Base-by-base conservation (phyloP, 2,329 filamentous ascomycete genomes). In the Tolypocladium cylindrosporum region DNA sequence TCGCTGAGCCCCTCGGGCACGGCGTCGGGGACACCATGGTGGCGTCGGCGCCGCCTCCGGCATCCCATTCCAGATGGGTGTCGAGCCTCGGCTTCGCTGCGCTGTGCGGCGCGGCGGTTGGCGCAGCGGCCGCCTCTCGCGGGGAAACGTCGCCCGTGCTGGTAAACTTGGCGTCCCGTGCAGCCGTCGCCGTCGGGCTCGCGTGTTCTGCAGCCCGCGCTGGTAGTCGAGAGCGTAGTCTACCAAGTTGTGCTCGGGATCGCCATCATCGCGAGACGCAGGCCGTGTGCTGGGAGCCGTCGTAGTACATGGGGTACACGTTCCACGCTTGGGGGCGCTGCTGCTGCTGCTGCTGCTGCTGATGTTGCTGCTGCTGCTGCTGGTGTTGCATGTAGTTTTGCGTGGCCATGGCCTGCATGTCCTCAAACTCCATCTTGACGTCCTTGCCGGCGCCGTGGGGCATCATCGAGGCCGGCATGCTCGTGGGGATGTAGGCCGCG, bases 401-500 rank as follows among this genome's bases (percentile, higher is more conserved):
- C 9, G 54, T 21, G 27, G 37, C 51, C 48, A 62, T 66, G 58
- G 62, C 62, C 40, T 69, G 69, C 55, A 71, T 64, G 51, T 76
- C 73, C 24, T 75, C 72, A 54, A 71, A 75, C 59, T 76, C 72
- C 59, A 72, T 68, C 68, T 75, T 75, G 56, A 72, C 67, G 19
- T 72, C 69, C 63, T 71, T 71, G 48, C 64, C 64, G 60, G 66
- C 65, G 62, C 61, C 64, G 19, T 67, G 63, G 8, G 68, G 72
- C 52, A 79, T 68, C 66, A 80, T 74, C 48, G 72, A 70, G 24
- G 74, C 66, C 19, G 78, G 77, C 24, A 78, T 74, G 61, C 77
- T 80, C 31, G 77, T 78, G 10, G 78, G 76, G 59, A 80, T 77
- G 65, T 80, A 81, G 61, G 64, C 69, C 36, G 65, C 63, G 54